Percentiles rank a stretch among this genome's conserved stretches.
Evolutionary conservation across 768 basidiomycete species (phyloP).

Genomic region (Leucosporidium yakuticum): DNA sequence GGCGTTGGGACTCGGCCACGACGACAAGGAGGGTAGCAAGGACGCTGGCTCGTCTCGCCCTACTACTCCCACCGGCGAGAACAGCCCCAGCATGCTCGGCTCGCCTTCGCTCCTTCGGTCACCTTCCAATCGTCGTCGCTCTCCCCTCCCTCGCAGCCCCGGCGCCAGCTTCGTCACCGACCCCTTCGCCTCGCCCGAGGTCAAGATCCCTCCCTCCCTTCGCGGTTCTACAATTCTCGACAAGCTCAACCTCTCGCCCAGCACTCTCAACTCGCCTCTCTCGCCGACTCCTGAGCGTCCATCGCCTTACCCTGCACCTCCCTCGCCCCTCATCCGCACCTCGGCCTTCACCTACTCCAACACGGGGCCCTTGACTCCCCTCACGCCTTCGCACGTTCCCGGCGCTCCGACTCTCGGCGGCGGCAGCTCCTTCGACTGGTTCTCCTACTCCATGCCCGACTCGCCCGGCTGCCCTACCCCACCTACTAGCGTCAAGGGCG

Average conservation of each 20-base stretch:
- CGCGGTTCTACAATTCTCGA: conserved; percentile 2
- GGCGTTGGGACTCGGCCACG: conserved; percentile 3
- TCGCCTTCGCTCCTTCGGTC: background rate
- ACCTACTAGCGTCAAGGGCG: background rate
- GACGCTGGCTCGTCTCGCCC: conserved; percentile 3
- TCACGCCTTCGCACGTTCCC: conserved; percentile 34
- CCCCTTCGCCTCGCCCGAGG: background rate
- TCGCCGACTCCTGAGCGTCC: background rate
- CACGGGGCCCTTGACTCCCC: conserved; percentile 27
- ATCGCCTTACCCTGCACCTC: background rate
- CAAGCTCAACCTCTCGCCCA: conserved; percentile 11
- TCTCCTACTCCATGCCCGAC: conserved; percentile 20
- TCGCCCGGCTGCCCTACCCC: conserved; percentile 14
- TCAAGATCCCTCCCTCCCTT: conserved; percentile 8
- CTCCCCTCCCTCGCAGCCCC: background rate
- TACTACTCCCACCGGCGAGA: background rate
- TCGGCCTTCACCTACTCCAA: conserved; percentile 24
- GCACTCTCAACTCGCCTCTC: background rate
- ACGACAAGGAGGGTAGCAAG: background rate
- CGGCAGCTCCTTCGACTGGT: conserved; percentile 14
- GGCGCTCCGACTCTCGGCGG: conserved; percentile 17
- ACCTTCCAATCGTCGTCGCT: background rate
- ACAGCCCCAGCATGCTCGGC: background rate
- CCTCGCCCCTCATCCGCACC: conserved; percentile 17
- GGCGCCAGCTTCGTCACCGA: background rate